phyloP scores from a whole-genome alignment of 169 alveolate species.

The Eimeria zaria region DNA sequence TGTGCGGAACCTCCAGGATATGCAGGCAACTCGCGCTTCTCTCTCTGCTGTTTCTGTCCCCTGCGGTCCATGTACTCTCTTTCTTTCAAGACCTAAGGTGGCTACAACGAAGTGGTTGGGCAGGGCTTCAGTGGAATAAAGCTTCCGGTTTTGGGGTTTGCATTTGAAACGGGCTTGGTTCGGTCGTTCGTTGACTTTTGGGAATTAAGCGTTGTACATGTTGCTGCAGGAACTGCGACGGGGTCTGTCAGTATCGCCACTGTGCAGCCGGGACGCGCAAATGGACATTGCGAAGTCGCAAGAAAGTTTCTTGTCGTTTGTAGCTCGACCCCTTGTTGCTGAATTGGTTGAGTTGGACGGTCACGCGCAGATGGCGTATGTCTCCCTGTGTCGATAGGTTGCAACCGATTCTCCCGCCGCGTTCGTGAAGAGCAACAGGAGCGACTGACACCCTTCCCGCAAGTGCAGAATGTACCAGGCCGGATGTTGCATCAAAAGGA shows the following conservation, averaged over 20 bases:
- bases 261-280: conserved; percentile 94
- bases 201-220: not conserved
- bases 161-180: too few relatives aligned
- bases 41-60: too few relatives aligned
- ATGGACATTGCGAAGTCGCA: conserved; percentile 93
- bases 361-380: conserved; percentile 13
- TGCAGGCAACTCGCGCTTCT: too few relatives aligned
- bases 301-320: conserved; percentile 92
- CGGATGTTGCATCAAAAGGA: not conserved
- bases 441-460: not conserved
- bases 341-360: conserved; percentile 82
- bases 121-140: too few relatives aligned
- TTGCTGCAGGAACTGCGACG: conserved; percentile 88
- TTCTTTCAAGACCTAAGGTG: too few relatives aligned
- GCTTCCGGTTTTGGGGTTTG: too few relatives aligned
- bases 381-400: not conserved
- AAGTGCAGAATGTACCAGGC: not conserved
- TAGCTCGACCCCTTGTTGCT: conserved; percentile 90
- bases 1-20: too few relatives aligned
- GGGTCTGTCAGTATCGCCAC: conserved; percentile 92
- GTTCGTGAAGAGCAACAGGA: not conserved
- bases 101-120: too few relatives aligned
- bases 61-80: too few relatives aligned
- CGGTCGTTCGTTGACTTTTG: not conserved
- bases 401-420: conserved; percentile 10